Conservation (phyloP, 148 eudicot species). For the Cornus kousa region DNA sequence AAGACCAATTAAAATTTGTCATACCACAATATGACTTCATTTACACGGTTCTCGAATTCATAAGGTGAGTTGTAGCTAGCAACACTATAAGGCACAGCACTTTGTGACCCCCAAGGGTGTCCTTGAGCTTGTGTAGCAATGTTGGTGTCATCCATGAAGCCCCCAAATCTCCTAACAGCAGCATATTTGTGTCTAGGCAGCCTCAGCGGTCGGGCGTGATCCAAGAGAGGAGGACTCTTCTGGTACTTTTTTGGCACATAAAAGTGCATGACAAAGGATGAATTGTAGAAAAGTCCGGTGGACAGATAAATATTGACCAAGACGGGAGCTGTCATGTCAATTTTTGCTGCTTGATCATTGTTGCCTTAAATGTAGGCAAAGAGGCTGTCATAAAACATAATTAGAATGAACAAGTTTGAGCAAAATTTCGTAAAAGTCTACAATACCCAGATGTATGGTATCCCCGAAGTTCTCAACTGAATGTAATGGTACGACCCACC, state of each 20-base stretch:
- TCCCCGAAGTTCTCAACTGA: too few relatives aligned
- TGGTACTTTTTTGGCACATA: constrained; percentile 2
- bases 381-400: not conserved
- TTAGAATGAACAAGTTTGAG: too few relatives aligned
- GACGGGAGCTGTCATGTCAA: not conserved
- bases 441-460: too few relatives aligned
- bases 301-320: not conserved
- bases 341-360: not conserved
- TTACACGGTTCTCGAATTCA: constrained; percentile 4
- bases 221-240: not conserved
- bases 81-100: not conserved
- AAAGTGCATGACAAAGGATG: not conserved
- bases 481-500: too few relatives aligned
- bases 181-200: constrained; percentile 2
- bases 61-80: constrained; percentile 17
- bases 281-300: not conserved
- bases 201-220: not conserved
- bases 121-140: constrained; percentile 8
- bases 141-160: not conserved
- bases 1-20: not conserved
- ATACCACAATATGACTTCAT: constrained; percentile 21
- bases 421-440: too few relatives aligned
- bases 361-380: not conserved
- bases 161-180: constrained; percentile 19
- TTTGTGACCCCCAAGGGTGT: constrained; percentile 8